Evolutionary conservation across 2,329 filamentous ascomycete genomes (phyloP).

Genomic region (Fusarium veterinarium): DNA sequence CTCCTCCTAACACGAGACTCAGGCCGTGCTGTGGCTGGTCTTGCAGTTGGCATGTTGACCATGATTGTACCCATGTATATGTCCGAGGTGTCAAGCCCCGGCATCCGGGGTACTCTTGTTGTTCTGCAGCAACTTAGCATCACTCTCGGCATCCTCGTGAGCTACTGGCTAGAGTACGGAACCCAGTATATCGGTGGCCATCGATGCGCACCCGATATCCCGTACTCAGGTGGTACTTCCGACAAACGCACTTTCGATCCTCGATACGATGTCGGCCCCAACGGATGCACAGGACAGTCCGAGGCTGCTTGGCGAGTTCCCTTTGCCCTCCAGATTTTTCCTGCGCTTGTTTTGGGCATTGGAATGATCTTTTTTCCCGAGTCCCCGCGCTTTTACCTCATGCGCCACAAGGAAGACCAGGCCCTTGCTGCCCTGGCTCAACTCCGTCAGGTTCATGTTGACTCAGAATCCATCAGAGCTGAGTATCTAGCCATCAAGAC

Average conservation of each 20-base stretch:
- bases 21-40: background rate
- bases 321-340: conserved; percentile 47
- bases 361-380: conserved; percentile 42
- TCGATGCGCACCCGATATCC: background rate
- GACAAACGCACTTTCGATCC: background rate
- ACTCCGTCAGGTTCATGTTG: conserved; percentile 33
- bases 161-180: conserved; percentile 49
- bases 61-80: conserved; percentile 57
- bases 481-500: conserved; percentile 44
- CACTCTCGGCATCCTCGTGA: conserved; percentile 46
- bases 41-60: conserved; percentile 32
- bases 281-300: background rate
- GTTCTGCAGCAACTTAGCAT: conserved; percentile 54
- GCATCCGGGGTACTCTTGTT: conserved; percentile 59
- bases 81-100: conserved; percentile 60
- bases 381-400: conserved; percentile 44
- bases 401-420: conserved; percentile 41
- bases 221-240: background rate
- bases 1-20: background rate
- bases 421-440: conserved; percentile 38
- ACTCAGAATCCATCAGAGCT: conserved; percentile 33
- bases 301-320: conserved; percentile 46
- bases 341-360: conserved; percentile 40
- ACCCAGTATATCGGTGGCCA: conserved; percentile 42
- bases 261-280: background rate